Percentiles rank a stretch among this genome's conserved stretches.
These are phyloP conservation scores for Colletotrichum sp. DNA, from an alignment of 2,329 filamentous ascomycete genomes.

Conservation along the genomic window DNA sequence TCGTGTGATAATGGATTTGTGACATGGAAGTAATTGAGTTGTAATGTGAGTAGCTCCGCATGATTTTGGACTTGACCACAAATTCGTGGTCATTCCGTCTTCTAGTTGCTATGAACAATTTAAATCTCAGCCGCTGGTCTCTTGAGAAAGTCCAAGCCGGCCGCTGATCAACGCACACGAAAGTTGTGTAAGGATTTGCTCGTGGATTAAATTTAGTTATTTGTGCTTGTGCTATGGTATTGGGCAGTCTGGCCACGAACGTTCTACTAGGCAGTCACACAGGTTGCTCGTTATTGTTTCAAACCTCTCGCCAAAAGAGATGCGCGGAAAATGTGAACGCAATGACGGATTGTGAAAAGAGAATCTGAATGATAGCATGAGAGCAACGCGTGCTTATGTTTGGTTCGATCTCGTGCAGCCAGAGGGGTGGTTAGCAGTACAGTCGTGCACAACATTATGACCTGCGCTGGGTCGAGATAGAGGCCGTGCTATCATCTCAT, in stretches of 20 bases:
- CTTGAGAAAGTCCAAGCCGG: neutral
- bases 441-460: neutral
- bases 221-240: neutral
- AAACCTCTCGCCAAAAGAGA: neutral
- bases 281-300: neutral
- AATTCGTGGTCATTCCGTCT: neutral
- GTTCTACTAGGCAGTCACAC: neutral
- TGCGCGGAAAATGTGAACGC: neutral
- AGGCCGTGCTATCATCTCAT: neutral
- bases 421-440: neutral
- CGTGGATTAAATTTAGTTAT: neutral
- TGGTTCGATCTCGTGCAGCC: neutral
- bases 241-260: neutral
- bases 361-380: neutral
- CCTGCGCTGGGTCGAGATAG: neutral
- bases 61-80: neutral
- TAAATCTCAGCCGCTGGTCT: neutral
- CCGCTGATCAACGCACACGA: neutral
- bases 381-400: neutral
- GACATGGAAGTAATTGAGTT: neutral
- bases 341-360: neutral
- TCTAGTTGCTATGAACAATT: neutral
- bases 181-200: no score
- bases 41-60: neutral
- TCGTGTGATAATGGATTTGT: neutral